Base-by-base conservation (phyloP, 192 early-diverging fungal species). In the Linderina pennispora region DNA sequence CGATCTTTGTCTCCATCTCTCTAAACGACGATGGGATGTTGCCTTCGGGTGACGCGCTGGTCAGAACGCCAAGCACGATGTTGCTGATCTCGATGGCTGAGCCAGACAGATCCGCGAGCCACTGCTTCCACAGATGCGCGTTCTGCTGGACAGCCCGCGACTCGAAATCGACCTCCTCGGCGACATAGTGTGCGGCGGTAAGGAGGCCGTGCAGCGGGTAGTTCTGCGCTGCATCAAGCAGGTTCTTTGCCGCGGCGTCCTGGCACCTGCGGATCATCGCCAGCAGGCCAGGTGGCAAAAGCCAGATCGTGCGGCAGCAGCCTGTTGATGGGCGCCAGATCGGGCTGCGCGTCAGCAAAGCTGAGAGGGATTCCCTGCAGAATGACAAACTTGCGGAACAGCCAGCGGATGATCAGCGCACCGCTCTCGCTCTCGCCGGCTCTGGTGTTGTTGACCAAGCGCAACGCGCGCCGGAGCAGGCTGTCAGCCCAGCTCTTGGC, bases 1-100 rank as follows among this genome's bases (percentile, higher is more conserved):
- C 82, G 35, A 64, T 59, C 23, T 49, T 53, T 36, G 43, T 41
- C 39, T 85, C 84, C 64, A 81, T 79, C 38, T 90, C 84, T 41
- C 77, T 77, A 50, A 85, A 83, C 4, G 85, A 81, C 7, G 83
- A 79, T 4, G 91, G 94, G 4, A 93, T 56, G 44, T 94, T 91
- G 23, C 94, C 94, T 57, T 97, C 94, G 6, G 90, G 89, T 10
- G 89, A 88, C 8, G 85, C 76, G 50, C 81, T 82, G 0, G 87
- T 85, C 33, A 89, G 66, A 3, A 91, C 79, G 6, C 74, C 76
- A 58, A 86, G 71, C 5, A 87, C 84, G 0, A 80, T 68, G 19
- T 72, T 58, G 43, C 77, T 80, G 8, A 80, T 74, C 3, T 50
- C 60, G 24, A 81, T 65, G 7, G 82, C 78, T 21, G 82, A 50